Conservation (phyloP, 2,329 filamentous ascomycete genomes). For the Lachnellula subtilissima region DNA sequence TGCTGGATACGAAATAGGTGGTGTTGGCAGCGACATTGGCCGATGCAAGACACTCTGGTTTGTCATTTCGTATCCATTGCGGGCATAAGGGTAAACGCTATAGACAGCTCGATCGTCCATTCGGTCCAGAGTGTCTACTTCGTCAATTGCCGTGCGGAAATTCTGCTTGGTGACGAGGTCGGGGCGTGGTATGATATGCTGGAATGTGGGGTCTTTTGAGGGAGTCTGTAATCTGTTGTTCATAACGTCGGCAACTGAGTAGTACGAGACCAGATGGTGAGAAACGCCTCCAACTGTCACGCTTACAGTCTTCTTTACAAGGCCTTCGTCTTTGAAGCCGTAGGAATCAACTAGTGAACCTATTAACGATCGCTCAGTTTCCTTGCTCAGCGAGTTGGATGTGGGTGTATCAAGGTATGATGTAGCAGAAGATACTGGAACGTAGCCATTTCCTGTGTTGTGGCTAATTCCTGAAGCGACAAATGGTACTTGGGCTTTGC, state of each 20-base stretch:
- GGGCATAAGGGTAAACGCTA: slow-evolving; percentile 21
- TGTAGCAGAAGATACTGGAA: slow-evolving; percentile 5
- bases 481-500: slow-evolving; percentile 22
- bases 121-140: slow-evolving; percentile 41
- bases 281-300: slow-evolving; percentile 68
- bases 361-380: slow-evolving; percentile 45
- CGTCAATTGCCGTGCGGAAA: slow-evolving; percentile 62
- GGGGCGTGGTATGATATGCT: slow-evolving; percentile 47
- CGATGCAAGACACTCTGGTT: slow-evolving; percentile 28
- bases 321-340: slow-evolving; percentile 73
- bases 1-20: slow-evolving; percentile 20
- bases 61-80: slow-evolving; percentile 28
- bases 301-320: slow-evolving; percentile 92
- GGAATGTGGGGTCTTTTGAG: slow-evolving; percentile 46
- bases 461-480: slow-evolving; percentile 3
- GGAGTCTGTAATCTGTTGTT: slow-evolving; percentile 52
- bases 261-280: slow-evolving; percentile 87
- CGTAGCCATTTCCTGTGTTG: slow-evolving; percentile 10
- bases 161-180: slow-evolving; percentile 59
- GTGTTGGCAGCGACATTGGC: slow-evolving; percentile 27
- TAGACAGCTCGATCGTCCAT: slow-evolving; percentile 27
- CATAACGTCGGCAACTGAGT: slow-evolving; percentile 75
- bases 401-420: slow-evolving; percentile 18
- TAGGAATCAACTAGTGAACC: slow-evolving; percentile 89
- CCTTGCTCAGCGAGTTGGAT: slow-evolving; percentile 25